phyloP scores from a whole-genome alignment of 2,329 filamentous ascomycete genomes.

The Penicillium nordicum region DNA sequence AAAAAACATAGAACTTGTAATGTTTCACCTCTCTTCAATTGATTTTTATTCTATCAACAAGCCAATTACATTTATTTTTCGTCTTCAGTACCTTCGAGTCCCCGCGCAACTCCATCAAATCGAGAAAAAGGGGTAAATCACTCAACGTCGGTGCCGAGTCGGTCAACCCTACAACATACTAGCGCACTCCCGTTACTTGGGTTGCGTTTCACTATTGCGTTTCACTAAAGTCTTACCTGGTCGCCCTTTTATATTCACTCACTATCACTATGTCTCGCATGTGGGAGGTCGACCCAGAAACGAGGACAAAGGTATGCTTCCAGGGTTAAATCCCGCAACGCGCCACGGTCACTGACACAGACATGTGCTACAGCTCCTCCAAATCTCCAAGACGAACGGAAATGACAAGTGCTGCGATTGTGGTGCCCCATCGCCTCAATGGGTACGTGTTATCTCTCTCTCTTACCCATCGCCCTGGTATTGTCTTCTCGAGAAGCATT shows the following conservation, averaged over 20 bases:
- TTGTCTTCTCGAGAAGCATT: background rate
- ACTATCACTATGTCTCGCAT: conserved; percentile 61
- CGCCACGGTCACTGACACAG: conserved; percentile 12
- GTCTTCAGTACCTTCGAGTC: background rate
- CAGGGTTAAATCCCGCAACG: background rate
- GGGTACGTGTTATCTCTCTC: conserved; percentile 57
- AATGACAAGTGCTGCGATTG: conserved; percentile 96
- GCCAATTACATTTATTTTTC: background rate
- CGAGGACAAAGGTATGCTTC: conserved; percentile 74
- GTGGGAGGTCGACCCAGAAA: conserved; percentile 99
- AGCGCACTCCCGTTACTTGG: conserved; percentile 12
- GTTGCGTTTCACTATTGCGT: background rate
- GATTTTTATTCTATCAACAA: background rate
- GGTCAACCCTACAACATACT: conserved; percentile 1
- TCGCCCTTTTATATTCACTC: conserved; percentile 10
- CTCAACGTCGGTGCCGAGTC: background rate
- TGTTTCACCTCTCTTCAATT: background rate
- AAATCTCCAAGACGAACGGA: conserved; percentile 83
- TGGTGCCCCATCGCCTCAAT: conserved; percentile 92
- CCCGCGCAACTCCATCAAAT: background rate
- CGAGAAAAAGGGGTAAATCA: background rate
- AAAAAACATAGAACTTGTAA: conserved; percentile 10
- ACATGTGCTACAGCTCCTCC: conserved; percentile 62
- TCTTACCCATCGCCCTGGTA: background rate
- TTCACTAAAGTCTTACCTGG: background rate